Conservation (phyloP, 1,139 yeast genomes). For the Blastobotrys indianensis region DNA sequence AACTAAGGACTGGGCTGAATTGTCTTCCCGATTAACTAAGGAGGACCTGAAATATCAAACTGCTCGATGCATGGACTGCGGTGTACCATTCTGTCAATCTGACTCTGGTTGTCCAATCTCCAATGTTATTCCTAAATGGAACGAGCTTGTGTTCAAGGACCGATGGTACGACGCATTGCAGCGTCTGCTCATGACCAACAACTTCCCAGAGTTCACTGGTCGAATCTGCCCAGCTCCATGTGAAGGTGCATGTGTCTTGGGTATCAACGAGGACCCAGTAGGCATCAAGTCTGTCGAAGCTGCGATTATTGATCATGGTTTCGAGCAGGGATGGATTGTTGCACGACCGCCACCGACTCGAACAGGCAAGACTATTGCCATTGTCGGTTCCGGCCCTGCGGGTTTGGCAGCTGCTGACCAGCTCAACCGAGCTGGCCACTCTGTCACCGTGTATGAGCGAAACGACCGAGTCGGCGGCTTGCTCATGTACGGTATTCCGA, state of each 20-base stretch:
- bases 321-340: conserved; percentile 92
- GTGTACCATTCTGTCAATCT: conserved; percentile 97
- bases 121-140: conserved; percentile 96
- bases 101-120: conserved; percentile 98
- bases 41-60: conserved; percentile 87
- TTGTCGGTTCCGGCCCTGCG: conserved; percentile 95
- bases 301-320: conserved; percentile 93
- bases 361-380: conserved; percentile 79
- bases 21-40: conserved; percentile 72
- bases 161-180: conserved; percentile 94
- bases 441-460: conserved; percentile 87
- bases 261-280: conserved; percentile 90
- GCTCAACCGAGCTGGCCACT: conserved; percentile 92
- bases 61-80: conserved; percentile 99
- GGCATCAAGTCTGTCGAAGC: conserved; percentile 95
- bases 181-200: conserved; percentile 89
- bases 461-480: conserved; percentile 95
- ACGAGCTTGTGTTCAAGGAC: conserved; percentile 90
- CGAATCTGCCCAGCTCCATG: conserved; percentile 99
- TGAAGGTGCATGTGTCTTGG: conserved; percentile 96
- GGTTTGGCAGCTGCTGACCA: conserved; percentile 97
- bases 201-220: conserved; percentile 98
- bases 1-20: conserved; percentile 88
- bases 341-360: conserved; percentile 75
- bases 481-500: conserved; percentile 98